phyloP scores from a whole-genome alignment of 768 basidiomycete genomes.

The Kwoniella mangroviensis region DNA sequence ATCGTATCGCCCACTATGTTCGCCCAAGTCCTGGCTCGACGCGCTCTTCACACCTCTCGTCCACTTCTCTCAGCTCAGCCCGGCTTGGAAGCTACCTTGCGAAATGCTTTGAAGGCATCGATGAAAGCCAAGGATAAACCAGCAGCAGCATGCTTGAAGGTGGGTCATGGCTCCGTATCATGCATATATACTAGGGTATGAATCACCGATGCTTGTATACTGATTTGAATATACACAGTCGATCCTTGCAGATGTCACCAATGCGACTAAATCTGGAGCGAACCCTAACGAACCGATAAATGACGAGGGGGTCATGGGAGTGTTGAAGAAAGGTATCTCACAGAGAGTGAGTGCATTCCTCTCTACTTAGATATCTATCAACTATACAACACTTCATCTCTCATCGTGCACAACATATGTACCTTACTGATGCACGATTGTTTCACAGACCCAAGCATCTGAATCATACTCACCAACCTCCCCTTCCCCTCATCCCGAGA shows the following conservation, averaged over 20 bases:
- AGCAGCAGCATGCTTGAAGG: constrained; percentile 48
- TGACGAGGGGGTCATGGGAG: constrained; percentile 47
- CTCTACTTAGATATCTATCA: too few species aligned
- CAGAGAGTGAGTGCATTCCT: constrained; percentile 44
- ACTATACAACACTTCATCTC: too few species aligned
- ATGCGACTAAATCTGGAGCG: constrained; percentile 49
- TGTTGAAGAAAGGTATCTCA: constrained; percentile 50
- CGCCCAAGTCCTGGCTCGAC: constrained; percentile 8
- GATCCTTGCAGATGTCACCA: constrained; percentile 53
- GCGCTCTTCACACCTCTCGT: constrained; percentile 19
- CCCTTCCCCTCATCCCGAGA: constrained; percentile 47
- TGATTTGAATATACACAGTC: constrained; percentile 25
- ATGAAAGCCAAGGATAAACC: constrained; percentile 55
- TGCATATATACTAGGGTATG: not conserved
- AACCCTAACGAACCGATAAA: constrained; percentile 48
- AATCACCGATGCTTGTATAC: not conserved
- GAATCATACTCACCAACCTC: constrained; percentile 46
- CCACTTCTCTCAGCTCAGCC: constrained; percentile 6
- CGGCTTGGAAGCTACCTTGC: constrained; percentile 42
- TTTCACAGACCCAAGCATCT: constrained; percentile 42
- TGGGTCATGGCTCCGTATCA: constrained; percentile 13
- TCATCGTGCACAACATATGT: too few species aligned
- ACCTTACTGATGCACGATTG: not conserved
- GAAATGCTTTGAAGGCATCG: constrained; percentile 54
- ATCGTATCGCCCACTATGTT: constrained; percentile 6